Base-by-base conservation (phyloP, 1,284 basidiomycete genomes). In the Thelephora terrestris region DNA sequence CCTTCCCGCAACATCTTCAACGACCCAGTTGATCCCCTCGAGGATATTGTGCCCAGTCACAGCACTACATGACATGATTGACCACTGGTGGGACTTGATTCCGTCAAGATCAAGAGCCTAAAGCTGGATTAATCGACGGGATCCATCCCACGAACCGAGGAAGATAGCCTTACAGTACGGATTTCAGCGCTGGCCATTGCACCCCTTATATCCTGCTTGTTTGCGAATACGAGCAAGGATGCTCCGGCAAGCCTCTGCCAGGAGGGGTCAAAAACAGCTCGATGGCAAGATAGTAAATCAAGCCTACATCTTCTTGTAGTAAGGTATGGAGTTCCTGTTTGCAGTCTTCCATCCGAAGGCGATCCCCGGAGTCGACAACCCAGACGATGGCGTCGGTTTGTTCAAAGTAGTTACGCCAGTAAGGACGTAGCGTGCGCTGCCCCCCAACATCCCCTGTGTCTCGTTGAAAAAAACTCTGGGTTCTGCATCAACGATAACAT, bases 371-470 rank as follows among this genome's bases (percentile, higher is more conserved):
- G 69, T 99, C 96, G 32, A 99, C 94, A 16, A 99, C 96, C 96
- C 96, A 99, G 29, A 99, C 91, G 43, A 99, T 75, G 3, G 90
- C 95, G 67, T 99, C 96, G 5, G 96, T 99, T 65, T 93, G 88
- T 66, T 99, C 96, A 60, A 99, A 99, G 69, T 99, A 99, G 67
- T 99, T 99, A 29, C 92, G 75, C 96, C 96, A 99, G 65, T 99
- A 99, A 2, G 96, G 94, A 20, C 96, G 77, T 39, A 99, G 78
- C 0, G 92, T 95, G 47, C 85, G 80, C 65, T 99, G 96, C 10
- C 96, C 96, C 24, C 96, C 96, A 29, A 99, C 92, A 63, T 99
- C 96, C 96, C 95, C 94, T 92, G 54, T 9, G 9, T 51, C 16
- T 38, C 38, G 23, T 49, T 42, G 36, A 48, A 52, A 48, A 49